These are phyloP conservation scores for Fusarium humuli DNA, from an alignment of 2,329 filamentous ascomycete species.

Conservation along the genomic window DNA sequence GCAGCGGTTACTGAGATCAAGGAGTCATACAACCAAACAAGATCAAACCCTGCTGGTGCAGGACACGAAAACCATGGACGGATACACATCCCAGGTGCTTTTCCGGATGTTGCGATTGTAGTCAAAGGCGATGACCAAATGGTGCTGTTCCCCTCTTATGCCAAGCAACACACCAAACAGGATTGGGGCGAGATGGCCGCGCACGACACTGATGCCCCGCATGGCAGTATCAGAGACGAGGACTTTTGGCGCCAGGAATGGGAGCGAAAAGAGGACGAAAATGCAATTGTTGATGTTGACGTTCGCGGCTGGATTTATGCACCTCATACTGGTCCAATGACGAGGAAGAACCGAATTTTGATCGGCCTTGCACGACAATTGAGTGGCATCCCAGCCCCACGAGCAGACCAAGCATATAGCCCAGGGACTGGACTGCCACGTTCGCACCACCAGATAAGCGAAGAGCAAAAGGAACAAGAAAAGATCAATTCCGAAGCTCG, in stretches of 20 bases:
- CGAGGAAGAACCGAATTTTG: slow-evolving; percentile 85
- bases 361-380: slow-evolving; percentile 88
- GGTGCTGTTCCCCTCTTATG: slow-evolving; percentile 95
- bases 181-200: slow-evolving; percentile 50
- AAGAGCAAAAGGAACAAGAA: slow-evolving; percentile 68
- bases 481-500: slow-evolving; percentile 80
- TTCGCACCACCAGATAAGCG: slow-evolving; percentile 50
- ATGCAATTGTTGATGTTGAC: slow-evolving; percentile 91
- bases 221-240: slow-evolving; percentile 66
- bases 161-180: slow-evolving; percentile 73
- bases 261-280: slow-evolving; percentile 82
- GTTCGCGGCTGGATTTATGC: slow-evolving; percentile 95
- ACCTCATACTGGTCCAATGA: slow-evolving; percentile 86
- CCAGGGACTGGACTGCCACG: slow-evolving; percentile 36
- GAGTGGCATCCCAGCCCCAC: slow-evolving; percentile 83
- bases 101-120: slow-evolving; percentile 86
- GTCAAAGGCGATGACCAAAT: slow-evolving; percentile 88
- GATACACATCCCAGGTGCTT: slow-evolving; percentile 75
- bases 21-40: slow-evolving; percentile 69
- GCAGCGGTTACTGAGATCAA: slow-evolving; percentile 69
- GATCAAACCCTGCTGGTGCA: slow-evolving; percentile 51
- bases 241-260: slow-evolving; percentile 84
- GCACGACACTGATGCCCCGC: slow-evolving; percentile 48
- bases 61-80: slow-evolving; percentile 48
- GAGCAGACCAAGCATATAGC: slow-evolving; percentile 51